Evolutionary conservation across 2,329 filamentous ascomycete species (phyloP).

Genomic region (Fusarium nodosum): DNA sequence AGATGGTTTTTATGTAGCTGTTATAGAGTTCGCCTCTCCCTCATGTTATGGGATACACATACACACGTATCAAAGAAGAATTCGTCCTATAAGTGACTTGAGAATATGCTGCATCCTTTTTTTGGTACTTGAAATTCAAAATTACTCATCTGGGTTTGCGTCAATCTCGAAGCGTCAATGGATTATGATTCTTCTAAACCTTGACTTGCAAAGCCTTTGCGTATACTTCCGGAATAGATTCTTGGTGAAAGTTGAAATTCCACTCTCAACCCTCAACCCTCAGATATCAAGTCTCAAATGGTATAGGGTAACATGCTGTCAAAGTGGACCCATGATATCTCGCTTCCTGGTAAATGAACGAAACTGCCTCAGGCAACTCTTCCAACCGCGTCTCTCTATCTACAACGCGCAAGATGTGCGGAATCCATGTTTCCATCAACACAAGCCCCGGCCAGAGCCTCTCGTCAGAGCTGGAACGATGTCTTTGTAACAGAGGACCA

Average conservation of each 20-base stretch:
- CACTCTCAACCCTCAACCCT: neutral
- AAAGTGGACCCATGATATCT: slow-evolving; percentile 26
- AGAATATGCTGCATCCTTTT: neutral
- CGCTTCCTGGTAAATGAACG: slow-evolving; percentile 3
- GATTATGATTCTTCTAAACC: neutral
- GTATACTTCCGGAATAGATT: too few species aligned
- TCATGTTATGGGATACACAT: slow-evolving; percentile 45
- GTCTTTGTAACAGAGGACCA: slow-evolving; percentile 70
- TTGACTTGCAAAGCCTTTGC: neutral
- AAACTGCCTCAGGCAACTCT: slow-evolving; percentile 16
- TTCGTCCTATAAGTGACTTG: neutral
- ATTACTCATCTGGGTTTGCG: too few species aligned
- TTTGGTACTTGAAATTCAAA: neutral
- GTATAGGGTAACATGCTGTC: slow-evolving; percentile 12
- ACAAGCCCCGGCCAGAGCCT: slow-evolving; percentile 48
- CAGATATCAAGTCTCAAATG: neutral
- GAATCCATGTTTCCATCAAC: slow-evolving; percentile 69
- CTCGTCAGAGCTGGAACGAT: slow-evolving; percentile 56
- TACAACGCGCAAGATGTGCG: slow-evolving; percentile 65
- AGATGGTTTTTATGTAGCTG: slow-evolving; percentile 42
- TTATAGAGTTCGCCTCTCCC: slow-evolving; percentile 49
- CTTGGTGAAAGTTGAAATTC: too few species aligned
- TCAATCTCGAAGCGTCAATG: neutral
- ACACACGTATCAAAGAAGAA: slow-evolving; percentile 28
- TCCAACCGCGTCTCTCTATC: slow-evolving; percentile 21